Percentiles rank a stretch among this genome's conserved stretches.
Evolutionary conservation across 1,139 yeast species (phyloP).

Genomic region (Blastobotrys proliferans): DNA sequence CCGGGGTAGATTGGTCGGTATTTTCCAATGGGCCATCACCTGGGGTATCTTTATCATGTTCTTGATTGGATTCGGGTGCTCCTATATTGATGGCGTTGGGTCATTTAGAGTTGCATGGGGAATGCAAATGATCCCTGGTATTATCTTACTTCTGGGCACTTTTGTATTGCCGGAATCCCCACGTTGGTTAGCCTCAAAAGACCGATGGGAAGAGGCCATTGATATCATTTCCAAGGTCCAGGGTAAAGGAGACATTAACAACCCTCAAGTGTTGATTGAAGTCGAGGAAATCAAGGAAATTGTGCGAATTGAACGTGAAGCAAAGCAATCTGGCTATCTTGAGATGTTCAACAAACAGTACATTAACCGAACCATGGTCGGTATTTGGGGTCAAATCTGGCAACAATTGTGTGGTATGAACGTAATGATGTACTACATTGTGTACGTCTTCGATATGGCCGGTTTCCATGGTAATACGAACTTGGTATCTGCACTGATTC

Average conservation of each 20-base stretch:
- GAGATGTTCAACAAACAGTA: conserved; percentile 49
- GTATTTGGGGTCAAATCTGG: conserved; percentile 62
- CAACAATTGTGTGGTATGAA: conserved; percentile 71
- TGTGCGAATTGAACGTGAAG: conserved; percentile 29
- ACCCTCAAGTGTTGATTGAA: conserved; percentile 54
- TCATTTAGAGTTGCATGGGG: conserved; percentile 72
- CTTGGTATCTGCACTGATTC: conserved; percentile 55
- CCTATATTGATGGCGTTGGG: conserved; percentile 44
- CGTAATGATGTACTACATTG: conserved; percentile 51
- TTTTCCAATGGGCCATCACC: conserved; percentile 66
- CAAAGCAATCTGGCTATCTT: conserved; percentile 33
- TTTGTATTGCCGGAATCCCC: conserved; percentile 68
- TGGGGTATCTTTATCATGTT: conserved; percentile 60
- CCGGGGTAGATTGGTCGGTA: conserved; percentile 65
- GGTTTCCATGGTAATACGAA: conserved; percentile 33
- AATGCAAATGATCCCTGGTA: conserved; percentile 61
- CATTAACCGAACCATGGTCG: conserved; percentile 48
- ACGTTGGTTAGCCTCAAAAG: conserved; percentile 64
- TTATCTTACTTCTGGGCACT: conserved; percentile 45
- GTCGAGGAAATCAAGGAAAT: conserved; percentile 55
- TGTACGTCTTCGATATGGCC: conserved; percentile 39
- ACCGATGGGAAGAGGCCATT: conserved; percentile 62
- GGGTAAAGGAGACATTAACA: conserved; percentile 50
- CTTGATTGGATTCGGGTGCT: conserved; percentile 59
- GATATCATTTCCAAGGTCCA: conserved; percentile 48